A percentile compares a stretch with the other conserved stretches of the same genome.
phyloP scores from a whole-genome alignment of 805 yeast species.

The Kuraishia floccosa region DNA sequence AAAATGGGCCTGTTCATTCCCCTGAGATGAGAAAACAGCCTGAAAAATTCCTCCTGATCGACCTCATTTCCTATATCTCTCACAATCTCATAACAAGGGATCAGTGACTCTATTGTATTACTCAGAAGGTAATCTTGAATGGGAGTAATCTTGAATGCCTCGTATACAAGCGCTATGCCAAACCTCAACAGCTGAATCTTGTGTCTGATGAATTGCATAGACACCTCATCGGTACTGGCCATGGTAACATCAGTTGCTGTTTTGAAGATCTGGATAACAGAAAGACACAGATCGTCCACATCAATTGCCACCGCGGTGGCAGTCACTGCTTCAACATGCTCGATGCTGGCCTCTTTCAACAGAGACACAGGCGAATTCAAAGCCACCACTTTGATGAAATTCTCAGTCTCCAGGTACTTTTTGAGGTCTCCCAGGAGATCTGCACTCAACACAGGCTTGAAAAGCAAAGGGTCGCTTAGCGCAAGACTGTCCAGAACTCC shows the following conservation, averaged over 20 bases:
- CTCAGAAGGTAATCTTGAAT: slow-evolving; percentile 10
- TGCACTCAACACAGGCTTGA: slow-evolving; percentile 10
- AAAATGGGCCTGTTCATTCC: background rate
- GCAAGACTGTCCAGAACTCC: slow-evolving; percentile 13
- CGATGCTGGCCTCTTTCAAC: slow-evolving; percentile 2
- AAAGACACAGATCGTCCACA: slow-evolving; percentile 12
- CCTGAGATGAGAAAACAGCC: slow-evolving; percentile 1
- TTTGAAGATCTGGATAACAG: slow-evolving; percentile 10
- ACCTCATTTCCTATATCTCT: slow-evolving; percentile 2
- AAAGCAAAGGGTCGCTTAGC: slow-evolving; percentile 9
- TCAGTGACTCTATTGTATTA: slow-evolving; percentile 12
- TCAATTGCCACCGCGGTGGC: too few relatives aligned
- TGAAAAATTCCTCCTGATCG: background rate
- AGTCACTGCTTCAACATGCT: slow-evolving; percentile 3
- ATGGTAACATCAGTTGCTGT: slow-evolving; percentile 14
- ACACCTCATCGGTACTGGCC: slow-evolving; percentile 13
- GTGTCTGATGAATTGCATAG: slow-evolving; percentile 18
- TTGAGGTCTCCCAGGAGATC: slow-evolving; percentile 6
- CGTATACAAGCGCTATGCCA: slow-evolving; percentile 7
- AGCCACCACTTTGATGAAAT: slow-evolving; percentile 14
- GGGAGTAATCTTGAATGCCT: slow-evolving; percentile 1
- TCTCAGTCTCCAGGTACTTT: slow-evolving; percentile 13
- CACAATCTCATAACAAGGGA: slow-evolving; percentile 9
- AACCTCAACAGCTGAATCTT: slow-evolving; percentile 12
- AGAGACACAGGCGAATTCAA: slow-evolving; percentile 5